These are phyloP conservation scores for Rhizoclosmatium globosum DNA, from an alignment of 192 early-diverging fungal genomes.

Conservation along the genomic window DNA sequence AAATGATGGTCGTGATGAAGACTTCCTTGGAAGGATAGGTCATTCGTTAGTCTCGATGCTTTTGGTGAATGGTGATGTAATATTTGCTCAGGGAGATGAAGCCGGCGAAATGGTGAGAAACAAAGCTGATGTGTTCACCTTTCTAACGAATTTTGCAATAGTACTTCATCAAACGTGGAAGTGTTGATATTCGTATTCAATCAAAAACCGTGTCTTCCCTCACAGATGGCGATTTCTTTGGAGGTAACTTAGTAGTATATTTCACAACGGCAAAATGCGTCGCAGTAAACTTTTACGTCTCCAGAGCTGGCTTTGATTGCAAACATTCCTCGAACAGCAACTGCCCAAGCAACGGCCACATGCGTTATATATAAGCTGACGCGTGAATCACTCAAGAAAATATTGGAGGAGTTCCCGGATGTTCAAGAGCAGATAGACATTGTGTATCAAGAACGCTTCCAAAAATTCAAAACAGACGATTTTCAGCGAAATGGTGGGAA, in stretches of 20 bases:
- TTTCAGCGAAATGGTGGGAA: neutral
- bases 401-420: conserved; percentile 40
- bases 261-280: neutral
- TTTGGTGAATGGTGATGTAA: conserved; percentile 27
- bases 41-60: conserved; percentile 25
- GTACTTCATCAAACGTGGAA: conserved; percentile 27
- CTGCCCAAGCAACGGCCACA: conserved; percentile 24
- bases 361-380: conserved; percentile 24
- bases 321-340: conserved; percentile 42
- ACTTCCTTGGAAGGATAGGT: conserved; percentile 46
- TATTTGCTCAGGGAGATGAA: conserved; percentile 32
- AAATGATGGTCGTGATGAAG: conserved; percentile 50
- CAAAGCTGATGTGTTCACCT: neutral
- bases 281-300: neutral
- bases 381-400: conserved; percentile 18
- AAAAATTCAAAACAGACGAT: conserved; percentile 22
- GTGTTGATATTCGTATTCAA: conserved; percentile 22
- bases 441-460: conserved; percentile 47
- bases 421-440: conserved; percentile 28
- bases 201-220: conserved; percentile 9
- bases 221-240: conserved; percentile 28
- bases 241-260: conserved; percentile 6
- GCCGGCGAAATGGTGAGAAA: conserved; percentile 48
- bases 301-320: conserved; percentile 29
- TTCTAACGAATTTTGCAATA: conserved; percentile 2